Percentiles rank a stretch among this genome's conserved stretches.
Conservation (phyloP, 768 basidiomycete genomes). For the Pleurotus tuoliensis region DNA sequence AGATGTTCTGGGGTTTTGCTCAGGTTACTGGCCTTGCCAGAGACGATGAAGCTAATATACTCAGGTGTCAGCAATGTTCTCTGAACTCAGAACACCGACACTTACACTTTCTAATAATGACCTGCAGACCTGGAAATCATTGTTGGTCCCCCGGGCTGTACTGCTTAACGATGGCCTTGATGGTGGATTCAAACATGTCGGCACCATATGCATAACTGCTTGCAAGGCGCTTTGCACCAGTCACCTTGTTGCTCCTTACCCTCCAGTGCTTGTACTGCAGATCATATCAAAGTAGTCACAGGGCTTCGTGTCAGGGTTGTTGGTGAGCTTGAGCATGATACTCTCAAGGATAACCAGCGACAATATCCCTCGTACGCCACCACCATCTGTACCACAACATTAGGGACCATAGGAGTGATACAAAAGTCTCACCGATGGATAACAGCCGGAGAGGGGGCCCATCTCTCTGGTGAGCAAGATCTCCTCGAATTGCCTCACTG, state of each 20-base stretch:
- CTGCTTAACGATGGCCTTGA: neutral
- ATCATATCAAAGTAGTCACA: slow-evolving; percentile 24
- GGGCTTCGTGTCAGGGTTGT: slow-evolving; percentile 7
- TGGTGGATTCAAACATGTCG: neutral
- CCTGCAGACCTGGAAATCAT: neutral
- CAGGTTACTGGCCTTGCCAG: neutral
- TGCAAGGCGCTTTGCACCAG: neutral
- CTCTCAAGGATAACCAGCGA: neutral
- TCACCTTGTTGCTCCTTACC: slow-evolving; percentile 12
- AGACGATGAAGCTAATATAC: neutral
- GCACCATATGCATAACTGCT: neutral
- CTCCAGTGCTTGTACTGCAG: slow-evolving; percentile 21
- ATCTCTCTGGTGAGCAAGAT: neutral
- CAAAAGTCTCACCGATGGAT: neutral
- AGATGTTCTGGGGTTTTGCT: slow-evolving; percentile 9
- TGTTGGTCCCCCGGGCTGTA: neutral
- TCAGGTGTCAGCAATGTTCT: no score
- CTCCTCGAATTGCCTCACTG: neutral
- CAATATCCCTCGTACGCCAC: slow-evolving; percentile 2
- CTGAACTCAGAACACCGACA: neutral
- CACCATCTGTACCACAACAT: neutral
- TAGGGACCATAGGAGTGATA: neutral
- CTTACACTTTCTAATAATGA: neutral
- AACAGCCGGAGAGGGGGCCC: neutral
- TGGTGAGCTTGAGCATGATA: slow-evolving; percentile 1